Conservation (phyloP, 306 rosid species). For the peach (Prunus persica) region DNA sequence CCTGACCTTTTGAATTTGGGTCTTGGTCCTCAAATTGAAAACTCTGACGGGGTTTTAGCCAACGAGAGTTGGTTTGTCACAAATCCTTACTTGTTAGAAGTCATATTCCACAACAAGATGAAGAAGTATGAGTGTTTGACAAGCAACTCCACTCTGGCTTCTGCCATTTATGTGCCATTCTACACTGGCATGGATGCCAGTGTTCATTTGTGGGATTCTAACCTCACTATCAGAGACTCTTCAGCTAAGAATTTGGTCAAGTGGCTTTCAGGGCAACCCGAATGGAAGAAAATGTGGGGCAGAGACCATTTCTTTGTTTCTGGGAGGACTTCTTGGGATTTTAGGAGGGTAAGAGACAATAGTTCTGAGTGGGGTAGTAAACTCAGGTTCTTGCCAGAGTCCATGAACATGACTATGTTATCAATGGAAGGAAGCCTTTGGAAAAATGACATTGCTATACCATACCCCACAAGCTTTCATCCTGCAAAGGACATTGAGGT, state of each 20-base stretch:
- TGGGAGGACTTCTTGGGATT: constrained; percentile 93
- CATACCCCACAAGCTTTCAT: constrained; percentile 80
- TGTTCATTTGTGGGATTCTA: constrained; percentile 57
- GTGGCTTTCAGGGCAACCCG: constrained; percentile 41
- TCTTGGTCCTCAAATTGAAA: constrained; percentile 48
- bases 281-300: constrained; percentile 81
- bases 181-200: constrained; percentile 84
- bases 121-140: constrained; percentile 66
- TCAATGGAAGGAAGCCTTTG: constrained; percentile 81
- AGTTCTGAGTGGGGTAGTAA: constrained; percentile 77
- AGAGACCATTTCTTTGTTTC: constrained; percentile 80
- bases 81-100: constrained; percentile 64
- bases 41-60: constrained; percentile 34
- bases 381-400: constrained; percentile 68
- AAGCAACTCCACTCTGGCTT: constrained; percentile 52
- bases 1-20: constrained; percentile 62
- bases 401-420: constrained; percentile 75
- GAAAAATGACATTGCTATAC: constrained; percentile 83
- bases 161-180: constrained; percentile 75
- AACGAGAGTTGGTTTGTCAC: constrained; percentile 60
- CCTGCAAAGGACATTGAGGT: constrained; percentile 43
- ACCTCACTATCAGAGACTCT: constrained; percentile 53
- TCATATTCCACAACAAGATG: constrained; percentile 81
- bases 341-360: constrained; percentile 55
- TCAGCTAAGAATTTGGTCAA: constrained; percentile 50